A percentile compares a stretch with the other conserved stretches of the same genome.
These are phyloP conservation scores for Yamadazyma kanchanaburiensis DNA, from an alignment of 1,139 yeast genomes.

Conservation along the genomic window DNA sequence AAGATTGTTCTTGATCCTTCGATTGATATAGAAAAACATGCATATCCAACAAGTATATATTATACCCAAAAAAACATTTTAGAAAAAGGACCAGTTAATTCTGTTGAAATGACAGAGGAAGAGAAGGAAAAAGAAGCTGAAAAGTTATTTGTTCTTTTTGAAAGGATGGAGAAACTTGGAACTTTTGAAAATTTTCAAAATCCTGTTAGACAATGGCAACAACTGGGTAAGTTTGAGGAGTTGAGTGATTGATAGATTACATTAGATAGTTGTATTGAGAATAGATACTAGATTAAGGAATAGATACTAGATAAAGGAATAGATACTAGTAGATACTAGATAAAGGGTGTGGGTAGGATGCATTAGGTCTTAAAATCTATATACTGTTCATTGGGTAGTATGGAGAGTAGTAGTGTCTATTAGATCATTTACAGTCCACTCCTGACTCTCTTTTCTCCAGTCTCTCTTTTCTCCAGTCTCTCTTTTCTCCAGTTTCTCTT, in stretches of 20 bases:
- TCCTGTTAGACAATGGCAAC: constrained; percentile 37
- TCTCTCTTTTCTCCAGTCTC: too few relatives aligned
- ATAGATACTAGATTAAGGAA: too few relatives aligned
- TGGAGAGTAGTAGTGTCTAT: too few relatives aligned
- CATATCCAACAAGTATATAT: constrained; percentile 14
- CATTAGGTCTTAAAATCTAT: too few relatives aligned
- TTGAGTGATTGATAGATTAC: constrained; percentile 8
- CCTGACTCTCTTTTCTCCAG: too few relatives aligned
- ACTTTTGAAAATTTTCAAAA: constrained; percentile 41
- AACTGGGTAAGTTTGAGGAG: constrained; percentile 29
- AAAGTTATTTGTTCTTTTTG: constrained; percentile 46
- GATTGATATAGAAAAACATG: constrained; percentile 14
- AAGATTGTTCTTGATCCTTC: constrained; percentile 14
- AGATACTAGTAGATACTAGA: too few relatives aligned
- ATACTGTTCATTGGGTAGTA: too few relatives aligned
- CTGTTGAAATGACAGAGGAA: constrained; percentile 33
- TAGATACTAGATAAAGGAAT: too few relatives aligned
- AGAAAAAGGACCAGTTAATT: neutral
- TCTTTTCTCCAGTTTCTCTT: too few relatives aligned
- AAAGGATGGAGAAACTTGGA: constrained; percentile 43
- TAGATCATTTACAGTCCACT: too few relatives aligned
- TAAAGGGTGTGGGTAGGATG: too few relatives aligned
- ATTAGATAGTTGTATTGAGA: too few relatives aligned
- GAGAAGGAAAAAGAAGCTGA: constrained; percentile 57
- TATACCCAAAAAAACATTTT: constrained; percentile 6